Percentiles rank a stretch among this genome's conserved stretches.
Conservation (phyloP, 2,329 filamentous ascomycete genomes). For the Zymoseptoria brevis region DNA sequence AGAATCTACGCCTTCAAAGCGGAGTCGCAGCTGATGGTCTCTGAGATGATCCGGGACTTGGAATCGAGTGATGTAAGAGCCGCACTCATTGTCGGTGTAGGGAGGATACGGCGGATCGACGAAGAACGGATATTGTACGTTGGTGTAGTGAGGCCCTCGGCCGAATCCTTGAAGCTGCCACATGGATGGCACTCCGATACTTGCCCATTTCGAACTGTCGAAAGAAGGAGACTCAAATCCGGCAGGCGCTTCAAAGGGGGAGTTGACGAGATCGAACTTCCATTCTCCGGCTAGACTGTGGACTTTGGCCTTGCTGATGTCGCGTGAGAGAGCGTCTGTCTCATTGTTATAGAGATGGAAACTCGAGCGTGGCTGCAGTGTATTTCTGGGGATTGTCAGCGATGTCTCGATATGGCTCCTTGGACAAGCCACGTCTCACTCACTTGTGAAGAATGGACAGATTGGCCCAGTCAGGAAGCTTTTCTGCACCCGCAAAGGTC, state of each 20-base stretch:
- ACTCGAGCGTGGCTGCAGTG: conserved; percentile 48
- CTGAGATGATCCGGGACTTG: conserved; percentile 40
- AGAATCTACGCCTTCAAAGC: conserved; percentile 66
- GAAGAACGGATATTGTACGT: conserved; percentile 52
- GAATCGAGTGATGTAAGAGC: conserved; percentile 53
- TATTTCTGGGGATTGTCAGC: conserved; percentile 38
- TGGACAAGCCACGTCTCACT: neutral
- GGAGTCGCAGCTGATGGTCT: conserved; percentile 50
- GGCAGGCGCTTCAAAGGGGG: conserved; percentile 30
- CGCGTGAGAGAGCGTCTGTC: conserved; percentile 40
- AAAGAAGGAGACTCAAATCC: conserved; percentile 29
- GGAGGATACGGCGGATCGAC: conserved; percentile 57
- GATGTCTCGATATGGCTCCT: neutral
- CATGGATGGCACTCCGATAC: conserved; percentile 48
- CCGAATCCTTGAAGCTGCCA: conserved; percentile 66
- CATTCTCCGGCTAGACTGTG: conserved; percentile 31
- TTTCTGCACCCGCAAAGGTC: conserved; percentile 17
- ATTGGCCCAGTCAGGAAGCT: conserved; percentile 53
- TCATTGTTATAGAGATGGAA: conserved; percentile 48
- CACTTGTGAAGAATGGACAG: conserved; percentile 46
- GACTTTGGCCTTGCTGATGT: conserved; percentile 25
- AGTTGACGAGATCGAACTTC: conserved; percentile 34
- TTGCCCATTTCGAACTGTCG: conserved; percentile 39
- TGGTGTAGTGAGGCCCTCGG: conserved; percentile 57
- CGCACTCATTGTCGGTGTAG: conserved; percentile 53